These are phyloP conservation scores for Limnanthes douglasii DNA, from an alignment of 345 rosid species.

Conservation along the genomic window DNA sequence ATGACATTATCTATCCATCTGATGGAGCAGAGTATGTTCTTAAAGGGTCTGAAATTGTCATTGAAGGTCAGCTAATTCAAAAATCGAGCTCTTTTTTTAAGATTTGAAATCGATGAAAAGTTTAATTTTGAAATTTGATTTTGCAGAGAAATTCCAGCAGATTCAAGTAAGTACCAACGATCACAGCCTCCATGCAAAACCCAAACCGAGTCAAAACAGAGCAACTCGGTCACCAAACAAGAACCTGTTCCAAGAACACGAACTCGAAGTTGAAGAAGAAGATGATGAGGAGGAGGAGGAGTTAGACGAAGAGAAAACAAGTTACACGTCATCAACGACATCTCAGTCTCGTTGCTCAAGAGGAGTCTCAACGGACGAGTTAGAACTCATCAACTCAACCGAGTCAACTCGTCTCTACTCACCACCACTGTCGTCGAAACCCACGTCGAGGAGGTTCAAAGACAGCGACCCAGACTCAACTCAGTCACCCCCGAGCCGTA, in stretches of 20 bases:
- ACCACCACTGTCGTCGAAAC: constrained; percentile 11
- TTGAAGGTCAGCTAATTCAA: constrained; percentile 18
- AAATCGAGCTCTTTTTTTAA: background rate
- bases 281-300: constrained; percentile 38
- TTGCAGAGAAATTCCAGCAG: constrained; percentile 27
- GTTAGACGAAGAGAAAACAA: constrained; percentile 64
- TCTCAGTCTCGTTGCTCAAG: constrained; percentile 75
- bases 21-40: constrained; percentile 80
- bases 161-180: constrained; percentile 9
- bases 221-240: no score
- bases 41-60: constrained; percentile 77
- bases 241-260: constrained; percentile 10
- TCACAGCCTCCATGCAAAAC: constrained; percentile 24
- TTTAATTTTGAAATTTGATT: background rate
- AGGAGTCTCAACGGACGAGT: constrained; percentile 66
- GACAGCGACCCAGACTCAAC: constrained; percentile 29
- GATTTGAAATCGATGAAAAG: background rate
- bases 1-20: constrained; percentile 56
- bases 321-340: constrained; percentile 71
- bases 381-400: constrained; percentile 15
- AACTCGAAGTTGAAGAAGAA: constrained; percentile 24
- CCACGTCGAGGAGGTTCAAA: constrained; percentile 18
- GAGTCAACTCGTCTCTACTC: constrained; percentile 8
- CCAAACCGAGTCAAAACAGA: constrained; percentile 16
- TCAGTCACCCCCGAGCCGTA: constrained; percentile 16